These are phyloP conservation scores for Kwoniella heveanensis DNA, from an alignment of 768 basidiomycete genomes.

Conservation along the genomic window DNA sequence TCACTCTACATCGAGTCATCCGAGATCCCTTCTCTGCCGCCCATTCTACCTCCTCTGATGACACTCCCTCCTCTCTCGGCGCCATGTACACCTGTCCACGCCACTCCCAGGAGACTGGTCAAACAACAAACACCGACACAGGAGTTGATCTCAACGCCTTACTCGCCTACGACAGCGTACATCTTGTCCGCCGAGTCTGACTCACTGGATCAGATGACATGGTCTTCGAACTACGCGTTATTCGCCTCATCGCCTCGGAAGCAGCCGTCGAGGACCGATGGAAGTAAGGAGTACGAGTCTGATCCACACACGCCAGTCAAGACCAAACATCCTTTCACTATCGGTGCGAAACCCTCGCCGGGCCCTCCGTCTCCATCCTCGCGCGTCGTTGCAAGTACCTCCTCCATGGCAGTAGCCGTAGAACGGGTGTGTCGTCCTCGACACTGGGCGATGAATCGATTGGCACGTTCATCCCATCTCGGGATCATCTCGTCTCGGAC, in stretches of 20 bases:
- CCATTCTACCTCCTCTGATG: slow-evolving; percentile 8
- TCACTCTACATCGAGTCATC: slow-evolving; percentile 1
- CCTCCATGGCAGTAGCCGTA: no score
- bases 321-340: slow-evolving; percentile 18
- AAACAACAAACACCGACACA: no score
- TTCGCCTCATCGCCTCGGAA: not conserved
- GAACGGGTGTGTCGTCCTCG: not conserved
- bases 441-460: not conserved
- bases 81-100: slow-evolving; percentile 4
- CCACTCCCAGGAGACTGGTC: slow-evolving; percentile 3
- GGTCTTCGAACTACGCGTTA: slow-evolving; percentile 8
- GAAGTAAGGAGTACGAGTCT: not conserved
- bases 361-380: not conserved
- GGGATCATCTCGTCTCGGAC: not conserved
- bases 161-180: slow-evolving; percentile 37
- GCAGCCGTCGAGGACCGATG: not conserved
- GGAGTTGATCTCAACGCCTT: slow-evolving; percentile 20
- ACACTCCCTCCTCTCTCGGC: slow-evolving; percentile 1
- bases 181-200: slow-evolving; percentile 29
- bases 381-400: no score
- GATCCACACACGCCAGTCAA: slow-evolving; percentile 8
- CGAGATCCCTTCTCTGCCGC: slow-evolving; percentile 10
- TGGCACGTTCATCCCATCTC: not conserved
- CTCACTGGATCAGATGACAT: slow-evolving; percentile 11
- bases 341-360: slow-evolving; percentile 20